Percentiles rank a stretch among this genome's conserved stretches.
Evolutionary conservation across 306 rosid genomes (phyloP).

Genomic region (Rosa chinensis): DNA sequence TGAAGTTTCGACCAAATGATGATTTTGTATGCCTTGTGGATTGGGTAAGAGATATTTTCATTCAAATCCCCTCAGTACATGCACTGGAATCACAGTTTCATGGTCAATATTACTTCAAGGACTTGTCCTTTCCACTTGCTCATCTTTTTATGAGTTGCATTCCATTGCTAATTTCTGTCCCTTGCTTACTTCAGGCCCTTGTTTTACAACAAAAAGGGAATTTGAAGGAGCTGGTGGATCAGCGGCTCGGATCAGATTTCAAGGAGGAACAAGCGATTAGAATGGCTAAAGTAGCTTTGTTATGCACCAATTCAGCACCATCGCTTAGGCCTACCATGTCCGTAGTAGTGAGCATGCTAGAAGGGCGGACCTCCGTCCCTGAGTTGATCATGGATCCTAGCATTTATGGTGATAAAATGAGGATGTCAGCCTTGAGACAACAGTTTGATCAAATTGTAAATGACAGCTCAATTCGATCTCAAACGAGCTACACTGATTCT

Average conservation of each 20-base stretch:
- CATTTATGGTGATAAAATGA: conserved; percentile 11
- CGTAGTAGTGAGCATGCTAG: conserved; percentile 16
- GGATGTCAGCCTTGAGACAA: conserved; percentile 12
- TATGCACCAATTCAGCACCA: conserved; percentile 22
- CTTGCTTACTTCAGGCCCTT: conserved; percentile 14
- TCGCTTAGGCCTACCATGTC: conserved; percentile 20
- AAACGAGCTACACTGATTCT: neutral
- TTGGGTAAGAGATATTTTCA: conserved; percentile 16
- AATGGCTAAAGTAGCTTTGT: conserved; percentile 19
- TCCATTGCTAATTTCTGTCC: neutral
- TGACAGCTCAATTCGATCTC: neutral
- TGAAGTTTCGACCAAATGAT: conserved; percentile 17
- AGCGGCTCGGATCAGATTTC: neutral
- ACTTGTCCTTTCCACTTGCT: neutral
- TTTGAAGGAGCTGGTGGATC: conserved; percentile 15
- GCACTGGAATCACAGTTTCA: neutral
- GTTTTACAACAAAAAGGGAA: conserved; percentile 20
- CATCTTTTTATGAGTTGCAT: neutral
- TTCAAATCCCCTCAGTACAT: neutral
- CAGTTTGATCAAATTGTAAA: neutral
- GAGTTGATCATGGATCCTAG: conserved; percentile 10
- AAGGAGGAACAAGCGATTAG: conserved; percentile 1
- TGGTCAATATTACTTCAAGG: neutral
- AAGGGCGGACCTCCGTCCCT: neutral
- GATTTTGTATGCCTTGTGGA: conserved; percentile 27